Percentiles rank a stretch among this genome's conserved stretches.
These are phyloP conservation scores for Diplodia scrobiculata DNA, from an alignment of 2,329 filamentous ascomycete species.

Conservation along the genomic window DNA sequence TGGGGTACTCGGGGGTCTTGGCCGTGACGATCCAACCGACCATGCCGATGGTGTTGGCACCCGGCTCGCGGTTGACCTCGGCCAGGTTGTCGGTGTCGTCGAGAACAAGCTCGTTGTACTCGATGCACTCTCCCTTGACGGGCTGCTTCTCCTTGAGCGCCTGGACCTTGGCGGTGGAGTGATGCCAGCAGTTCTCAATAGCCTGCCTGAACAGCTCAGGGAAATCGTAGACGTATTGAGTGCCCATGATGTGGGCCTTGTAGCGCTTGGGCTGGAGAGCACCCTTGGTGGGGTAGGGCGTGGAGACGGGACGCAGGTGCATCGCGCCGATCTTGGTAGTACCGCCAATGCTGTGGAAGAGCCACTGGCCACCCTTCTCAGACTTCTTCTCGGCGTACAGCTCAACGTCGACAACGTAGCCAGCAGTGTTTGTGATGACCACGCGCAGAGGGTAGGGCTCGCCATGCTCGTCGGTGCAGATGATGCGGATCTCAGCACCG, in stretches of 20 bases:
- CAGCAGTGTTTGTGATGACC: conserved; percentile 96
- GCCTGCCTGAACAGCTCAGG: conserved; percentile 98
- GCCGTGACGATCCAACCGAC: conserved; percentile 96
- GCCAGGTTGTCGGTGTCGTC: conserved; percentile 90
- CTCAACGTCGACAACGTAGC: conserved; percentile 96
- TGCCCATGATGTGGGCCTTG: conserved; percentile 99
- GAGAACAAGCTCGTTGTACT: conserved; percentile 89
- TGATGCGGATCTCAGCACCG: conserved; percentile 95
- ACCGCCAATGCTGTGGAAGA: conserved; percentile 96
- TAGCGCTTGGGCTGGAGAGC: conserved; percentile 98
- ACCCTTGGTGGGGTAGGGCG: conserved; percentile 96
- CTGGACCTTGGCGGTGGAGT: conserved; percentile 72
- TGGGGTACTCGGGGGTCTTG: conserved; percentile 91
- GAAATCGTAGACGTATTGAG: conserved; percentile 99
- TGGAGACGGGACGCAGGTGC: conserved; percentile 87
- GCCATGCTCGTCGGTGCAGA: conserved; percentile 88
- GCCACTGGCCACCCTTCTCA: conserved; percentile 89
- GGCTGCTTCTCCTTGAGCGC: conserved; percentile 78
- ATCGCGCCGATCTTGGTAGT: conserved; percentile 94
- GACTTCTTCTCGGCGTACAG: conserved; percentile 97
- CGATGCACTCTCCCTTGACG: conserved; percentile 83
- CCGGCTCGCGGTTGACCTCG: conserved; percentile 91
- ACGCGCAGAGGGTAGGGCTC: conserved; percentile 89
- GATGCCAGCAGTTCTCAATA: conserved; percentile 90
- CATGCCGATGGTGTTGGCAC: conserved; percentile 96